These are phyloP conservation scores for Pichia pseudocactophila DNA, from an alignment of 805 yeast species.

Conservation along the genomic window DNA sequence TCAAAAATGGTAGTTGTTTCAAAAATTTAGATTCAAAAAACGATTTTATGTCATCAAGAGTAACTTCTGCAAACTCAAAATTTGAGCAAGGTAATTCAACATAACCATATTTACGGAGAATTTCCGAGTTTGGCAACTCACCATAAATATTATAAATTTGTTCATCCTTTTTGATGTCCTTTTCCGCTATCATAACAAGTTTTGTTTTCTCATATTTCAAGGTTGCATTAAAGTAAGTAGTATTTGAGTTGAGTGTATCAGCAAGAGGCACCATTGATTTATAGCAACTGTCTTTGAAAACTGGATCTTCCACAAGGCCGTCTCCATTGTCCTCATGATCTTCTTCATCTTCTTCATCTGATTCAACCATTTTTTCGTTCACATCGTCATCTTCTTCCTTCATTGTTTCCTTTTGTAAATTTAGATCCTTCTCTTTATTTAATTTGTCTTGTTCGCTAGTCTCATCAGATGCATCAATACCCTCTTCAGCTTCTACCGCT, in stretches of 20 bases:
- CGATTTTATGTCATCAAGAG: conserved; percentile 33
- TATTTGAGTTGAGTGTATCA: conserved; percentile 83
- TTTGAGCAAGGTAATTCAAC: conserved; percentile 66
- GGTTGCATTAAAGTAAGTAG: conserved; percentile 66
- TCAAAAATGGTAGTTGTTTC: conserved; percentile 13
- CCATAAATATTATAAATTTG: conserved; percentile 88
- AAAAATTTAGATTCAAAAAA: conserved; percentile 27
- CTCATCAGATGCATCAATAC: conserved; percentile 24
- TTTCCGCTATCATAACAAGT: conserved; percentile 65
- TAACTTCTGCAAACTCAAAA: conserved; percentile 74
- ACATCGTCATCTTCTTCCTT: conserved; percentile 17
- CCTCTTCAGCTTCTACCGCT: conserved; percentile 20
- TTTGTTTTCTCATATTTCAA: conserved; percentile 40
- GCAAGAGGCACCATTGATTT: conserved; percentile 94
- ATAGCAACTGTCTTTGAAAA: conserved; percentile 29
- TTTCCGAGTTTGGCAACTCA: conserved; percentile 84
- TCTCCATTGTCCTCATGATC: conserved; percentile 14
- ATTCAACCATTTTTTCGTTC: conserved; percentile 16
- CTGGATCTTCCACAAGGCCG: conserved; percentile 16
- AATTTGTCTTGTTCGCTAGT: conserved; percentile 20
- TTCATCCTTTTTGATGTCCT: conserved; percentile 49
- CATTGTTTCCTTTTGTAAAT: too few relatives aligned
- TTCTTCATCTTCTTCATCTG: conserved; percentile 15
- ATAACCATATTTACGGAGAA: conserved; percentile 84
- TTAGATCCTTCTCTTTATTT: conserved; percentile 13